phyloP scores from a whole-genome alignment of 805 yeast genomes.

The Metschnikowia matae region DNA sequence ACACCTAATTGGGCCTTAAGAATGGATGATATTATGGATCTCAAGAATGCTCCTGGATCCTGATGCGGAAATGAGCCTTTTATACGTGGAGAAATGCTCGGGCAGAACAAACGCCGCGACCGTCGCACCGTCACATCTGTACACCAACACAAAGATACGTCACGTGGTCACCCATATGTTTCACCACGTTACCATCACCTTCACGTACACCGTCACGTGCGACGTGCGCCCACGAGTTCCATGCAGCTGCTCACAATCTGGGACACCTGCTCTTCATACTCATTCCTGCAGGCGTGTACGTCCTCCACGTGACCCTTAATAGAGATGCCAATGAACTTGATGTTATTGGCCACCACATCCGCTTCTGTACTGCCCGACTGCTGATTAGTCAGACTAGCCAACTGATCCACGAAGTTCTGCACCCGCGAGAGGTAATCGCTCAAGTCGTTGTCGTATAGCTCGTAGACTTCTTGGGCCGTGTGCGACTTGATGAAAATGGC shows the following conservation, averaged over 20 bases:
- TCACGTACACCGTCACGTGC: not conserved
- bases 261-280: not conserved
- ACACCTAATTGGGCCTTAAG: no score
- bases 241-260: not conserved
- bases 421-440: slow-evolving; percentile 8
- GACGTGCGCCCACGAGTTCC: not conserved
- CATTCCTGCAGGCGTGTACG: not conserved
- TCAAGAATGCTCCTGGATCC: not conserved
- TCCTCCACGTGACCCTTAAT: slow-evolving; percentile 6
- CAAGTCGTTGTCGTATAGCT: slow-evolving; percentile 7
- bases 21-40: not conserved
- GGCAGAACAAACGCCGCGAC: not conserved
- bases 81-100: not conserved
- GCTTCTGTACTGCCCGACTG: not conserved
- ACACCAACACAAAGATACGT: not conserved
- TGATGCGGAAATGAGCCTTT: not conserved
- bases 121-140: not conserved
- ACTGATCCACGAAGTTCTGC: slow-evolving; percentile 14
- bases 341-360: slow-evolving; percentile 26
- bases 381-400: slow-evolving; percentile 5
- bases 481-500: slow-evolving; percentile 12
- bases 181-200: no score
- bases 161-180: no score
- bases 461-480: not conserved
- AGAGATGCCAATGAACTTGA: slow-evolving; percentile 28